Percentiles rank a stretch among this genome's conserved stretches.
These are phyloP conservation scores for Ophidiomyces ophidiicola DNA, from an alignment of 2,329 filamentous ascomycete genomes.

Conservation along the genomic window DNA sequence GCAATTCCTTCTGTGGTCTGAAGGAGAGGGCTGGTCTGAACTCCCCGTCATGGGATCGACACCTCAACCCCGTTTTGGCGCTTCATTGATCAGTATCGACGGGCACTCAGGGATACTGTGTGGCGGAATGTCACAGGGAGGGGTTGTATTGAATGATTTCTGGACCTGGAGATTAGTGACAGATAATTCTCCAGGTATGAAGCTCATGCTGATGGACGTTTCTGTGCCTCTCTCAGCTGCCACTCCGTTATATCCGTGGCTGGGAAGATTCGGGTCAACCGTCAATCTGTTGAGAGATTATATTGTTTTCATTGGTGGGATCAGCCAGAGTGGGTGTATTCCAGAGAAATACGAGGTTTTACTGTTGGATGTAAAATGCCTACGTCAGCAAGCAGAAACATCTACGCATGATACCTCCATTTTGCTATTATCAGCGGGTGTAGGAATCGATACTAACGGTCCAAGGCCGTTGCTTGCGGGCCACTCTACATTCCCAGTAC, in stretches of 20 bases:
- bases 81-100: conserved; percentile 34
- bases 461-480: conserved; percentile 60
- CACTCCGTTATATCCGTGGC: conserved; percentile 23
- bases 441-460: conserved; percentile 20
- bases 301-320: conserved; percentile 43
- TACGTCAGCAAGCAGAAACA: conserved; percentile 16
- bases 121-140: conserved; percentile 59
- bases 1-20: conserved; percentile 45
- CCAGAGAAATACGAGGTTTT: conserved; percentile 44
- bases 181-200: no score
- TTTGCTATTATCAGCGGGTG: conserved; percentile 15
- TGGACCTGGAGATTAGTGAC: conserved; percentile 52
- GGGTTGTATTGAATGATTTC: conserved; percentile 49
- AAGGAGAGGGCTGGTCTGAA: conserved; percentile 39
- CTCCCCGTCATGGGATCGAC: conserved; percentile 26
- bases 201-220: conserved; percentile 19
- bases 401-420: conserved; percentile 19
- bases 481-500: conserved; percentile 43
- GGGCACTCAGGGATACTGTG: conserved; percentile 49
- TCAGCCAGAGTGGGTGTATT: conserved; percentile 29
- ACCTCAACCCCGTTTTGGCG: conserved; percentile 45
- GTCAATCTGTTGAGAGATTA: conserved; percentile 36
- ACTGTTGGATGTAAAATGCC: conserved; percentile 22
- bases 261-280: conserved; percentile 41
- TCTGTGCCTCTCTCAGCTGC: conserved; percentile 18